Conservation (phyloP, 257 asterid species). For the Lavandula angustifolia region DNA sequence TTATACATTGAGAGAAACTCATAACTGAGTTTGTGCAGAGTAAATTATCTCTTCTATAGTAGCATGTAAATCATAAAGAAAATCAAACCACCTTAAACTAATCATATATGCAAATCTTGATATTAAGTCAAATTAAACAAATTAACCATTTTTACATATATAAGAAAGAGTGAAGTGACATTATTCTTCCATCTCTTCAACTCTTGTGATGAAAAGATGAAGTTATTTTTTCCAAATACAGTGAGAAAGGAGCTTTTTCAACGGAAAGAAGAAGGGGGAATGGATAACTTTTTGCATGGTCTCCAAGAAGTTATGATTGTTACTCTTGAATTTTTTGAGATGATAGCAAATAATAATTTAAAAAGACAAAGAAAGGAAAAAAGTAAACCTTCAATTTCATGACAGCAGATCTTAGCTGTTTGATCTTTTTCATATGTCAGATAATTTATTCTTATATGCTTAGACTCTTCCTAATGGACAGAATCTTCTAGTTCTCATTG, state of each 20-base stretch:
- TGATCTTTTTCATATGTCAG: constrained; percentile 47
- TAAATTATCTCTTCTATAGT: too few species aligned
- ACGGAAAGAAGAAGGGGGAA: constrained; percentile 42
- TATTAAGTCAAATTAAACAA: not conserved
- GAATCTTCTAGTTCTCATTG: constrained; percentile 63
- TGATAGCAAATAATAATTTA: not conserved
- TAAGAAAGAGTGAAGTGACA: constrained; percentile 24
- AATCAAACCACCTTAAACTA: too few species aligned
- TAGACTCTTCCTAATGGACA: constrained; percentile 55
- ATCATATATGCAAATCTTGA: too few species aligned
- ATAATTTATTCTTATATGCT: constrained; percentile 39
- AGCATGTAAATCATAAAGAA: too few species aligned
- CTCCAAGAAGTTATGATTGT: constrained; percentile 72
- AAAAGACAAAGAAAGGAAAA: not conserved
- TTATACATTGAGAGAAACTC: too few species aligned
- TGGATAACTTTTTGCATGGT: constrained; percentile 65
- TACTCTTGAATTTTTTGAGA: constrained; percentile 56
- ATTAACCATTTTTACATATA: not conserved
- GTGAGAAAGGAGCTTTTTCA: constrained; percentile 46
- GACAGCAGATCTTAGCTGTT: constrained; percentile 70
- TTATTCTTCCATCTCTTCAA: constrained; percentile 31
- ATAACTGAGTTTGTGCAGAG: too few species aligned
- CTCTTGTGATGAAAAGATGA: constrained; percentile 41
- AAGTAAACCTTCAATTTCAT: constrained; percentile 35
- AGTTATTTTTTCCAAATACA: constrained; percentile 39